Base-by-base conservation (phyloP, 345 rosid species). In the Pugionium cornutum region DNA sequence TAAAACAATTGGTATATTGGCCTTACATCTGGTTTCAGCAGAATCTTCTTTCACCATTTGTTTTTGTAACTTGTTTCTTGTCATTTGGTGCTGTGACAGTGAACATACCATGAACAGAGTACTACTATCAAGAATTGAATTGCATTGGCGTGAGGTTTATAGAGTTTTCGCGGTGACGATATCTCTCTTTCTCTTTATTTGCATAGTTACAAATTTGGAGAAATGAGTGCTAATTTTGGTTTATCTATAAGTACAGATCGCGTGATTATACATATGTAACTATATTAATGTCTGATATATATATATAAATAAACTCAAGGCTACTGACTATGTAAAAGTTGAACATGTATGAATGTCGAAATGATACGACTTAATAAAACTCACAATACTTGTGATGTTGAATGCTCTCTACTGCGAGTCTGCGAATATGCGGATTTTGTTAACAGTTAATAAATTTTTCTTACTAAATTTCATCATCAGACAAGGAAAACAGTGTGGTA, bases 1-100 rank as follows among this genome's bases (percentile, higher is more conserved):
- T 80, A 91, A 89, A 82, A 86, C 91, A 5, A 76, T 89, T 7
- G 89, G 97, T 72, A 79, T 70, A 52, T 56, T 67, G 34, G 58
- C 58, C 18, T 67, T 36, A 66, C 28, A 60, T 45, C 35, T 29
- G 7, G 4, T 43, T 30, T 66, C 10, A 7, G 28, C 60, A 43
- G 10, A 41, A 59, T 47, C 41, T 46, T 62, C 3, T 27, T 37
- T 2, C 8, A 18, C 18, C 18, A 18, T 32, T 26, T 68, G 25
- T 7, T 11, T 56, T 45, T 37, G 30, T 51, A 66, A 58, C 44
- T 72, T 64, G 18, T 25, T 37, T 64, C 4, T 53, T 54, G 56
- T 70, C 8, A 18, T 63, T 48, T 55, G 53, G 26, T 27, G 34
- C 30, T 50, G 4, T 46, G 58, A 60, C 72, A 73, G 77, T 73